Evolutionary conservation across 352 stramenopile species (phyloP).

Genomic region (Aphanomyces stellatus): DNA sequence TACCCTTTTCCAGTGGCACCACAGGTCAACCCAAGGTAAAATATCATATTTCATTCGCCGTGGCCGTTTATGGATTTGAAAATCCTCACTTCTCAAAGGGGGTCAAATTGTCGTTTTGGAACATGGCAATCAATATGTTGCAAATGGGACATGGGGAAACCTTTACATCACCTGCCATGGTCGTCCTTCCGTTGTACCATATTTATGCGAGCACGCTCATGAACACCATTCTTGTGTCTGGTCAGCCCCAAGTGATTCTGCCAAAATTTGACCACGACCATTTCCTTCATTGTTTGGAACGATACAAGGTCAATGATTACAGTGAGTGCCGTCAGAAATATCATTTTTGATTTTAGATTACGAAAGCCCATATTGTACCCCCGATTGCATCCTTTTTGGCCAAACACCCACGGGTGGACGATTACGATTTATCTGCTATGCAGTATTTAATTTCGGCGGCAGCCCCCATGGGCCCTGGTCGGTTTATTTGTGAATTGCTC

Average conservation of each 20-base stretch:
- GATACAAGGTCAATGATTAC: slow-evolving; percentile 34
- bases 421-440: slow-evolving; percentile 85
- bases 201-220: slow-evolving; percentile 89
- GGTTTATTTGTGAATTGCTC: background rate
- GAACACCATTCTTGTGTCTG: slow-evolving; percentile 74
- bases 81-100: no score
- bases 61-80: slow-evolving; percentile 26
- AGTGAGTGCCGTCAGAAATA: no score
- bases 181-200: slow-evolving; percentile 91
- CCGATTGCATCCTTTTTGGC: slow-evolving; percentile 77
- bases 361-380: slow-evolving; percentile 76
- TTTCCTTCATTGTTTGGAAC: slow-evolving; percentile 75
- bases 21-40: slow-evolving; percentile 83
- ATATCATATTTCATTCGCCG: background rate
- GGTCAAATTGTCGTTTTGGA: slow-evolving; percentile 84
- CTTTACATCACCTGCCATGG: slow-evolving; percentile 40
- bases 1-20: slow-evolving; percentile 93
- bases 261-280: slow-evolving; percentile 82
- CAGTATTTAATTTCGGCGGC: slow-evolving; percentile 59
- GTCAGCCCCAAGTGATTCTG: slow-evolving; percentile 76
- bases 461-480: slow-evolving; percentile 54
- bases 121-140: slow-evolving; percentile 85
- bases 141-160: slow-evolving; percentile 69
- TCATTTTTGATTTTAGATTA: no score
- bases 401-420: slow-evolving; percentile 85